Base-by-base conservation (phyloP, 2,329 filamentous ascomycete species). In the Claviceps pazoutovae region DNA sequence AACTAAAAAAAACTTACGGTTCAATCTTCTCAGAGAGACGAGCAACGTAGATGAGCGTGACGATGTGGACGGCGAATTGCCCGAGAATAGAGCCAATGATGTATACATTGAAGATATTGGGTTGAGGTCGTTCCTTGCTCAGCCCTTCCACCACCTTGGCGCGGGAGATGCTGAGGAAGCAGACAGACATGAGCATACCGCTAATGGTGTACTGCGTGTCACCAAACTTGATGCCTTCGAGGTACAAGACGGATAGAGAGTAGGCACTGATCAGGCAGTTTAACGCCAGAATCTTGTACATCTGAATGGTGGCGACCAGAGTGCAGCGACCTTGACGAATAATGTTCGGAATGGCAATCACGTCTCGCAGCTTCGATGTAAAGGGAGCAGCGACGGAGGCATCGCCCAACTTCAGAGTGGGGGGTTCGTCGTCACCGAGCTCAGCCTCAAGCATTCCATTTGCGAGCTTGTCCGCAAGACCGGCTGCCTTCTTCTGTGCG, bases 111-210 rank as follows among this genome's bases (percentile, higher is more conserved):
- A 97, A 97, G 65, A 98, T 98, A 70, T 97, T 96, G 51, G 91
- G 90, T 71, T 98, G 93, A 0, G 93, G 93, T 41, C 93, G 86
- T 70, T 98, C 93, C 71, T 96, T 96, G 56, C 91, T 96, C 23
- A 98, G 75, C 38, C 86, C 85, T 71, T 98, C 93, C 50, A 98
- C 93, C 34, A 93, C 88, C 74, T 89, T 93, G 41, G 93, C 93
- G 54, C 93, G 85, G n/a, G 93, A 97, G 62, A 98, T 96, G 55
- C 90, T 96, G 62, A 98, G 73, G 78, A 98, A 98, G 72, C 93
- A 98, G 49, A 98, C 93, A 61, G 90, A 96, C 93, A 98, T 97
- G 67, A 98, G 83, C 87, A 98, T 97, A 60, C 93, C 93, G 60
- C 89, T 96, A 62, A 98, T 97, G 16, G 93, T 98, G 59, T 97